These are phyloP conservation scores for Gillenia trifoliata DNA, from an alignment of 306 rosid genomes.

Conservation along the genomic window DNA sequence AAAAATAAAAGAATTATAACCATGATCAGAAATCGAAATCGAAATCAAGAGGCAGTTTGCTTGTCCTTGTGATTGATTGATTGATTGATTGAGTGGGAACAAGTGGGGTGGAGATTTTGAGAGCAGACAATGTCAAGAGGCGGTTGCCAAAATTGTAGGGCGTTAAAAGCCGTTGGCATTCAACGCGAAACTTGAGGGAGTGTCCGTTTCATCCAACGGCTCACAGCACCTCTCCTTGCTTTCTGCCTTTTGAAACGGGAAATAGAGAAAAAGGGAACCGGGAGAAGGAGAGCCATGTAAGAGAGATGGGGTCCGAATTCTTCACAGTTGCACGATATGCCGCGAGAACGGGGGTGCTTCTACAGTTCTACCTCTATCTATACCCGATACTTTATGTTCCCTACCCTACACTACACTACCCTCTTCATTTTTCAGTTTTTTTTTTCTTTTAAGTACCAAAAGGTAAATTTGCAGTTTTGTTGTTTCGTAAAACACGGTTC, in stretches of 20 bases:
- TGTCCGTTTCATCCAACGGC: conserved; percentile 14
- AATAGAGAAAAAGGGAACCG: conserved; percentile 1
- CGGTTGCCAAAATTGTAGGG: conserved; percentile 32
- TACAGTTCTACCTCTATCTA: neutral
- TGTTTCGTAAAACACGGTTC: too few species aligned
- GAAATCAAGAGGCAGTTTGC: neutral
- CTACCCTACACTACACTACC: too few species aligned
- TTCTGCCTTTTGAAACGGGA: conserved; percentile 34
- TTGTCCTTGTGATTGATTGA: neutral
- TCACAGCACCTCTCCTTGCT: conserved; percentile 1
- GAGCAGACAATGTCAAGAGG: conserved; percentile 26
- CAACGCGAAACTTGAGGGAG: conserved; percentile 28
- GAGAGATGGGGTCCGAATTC: neutral
- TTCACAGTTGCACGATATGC: neutral
- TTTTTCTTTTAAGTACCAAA: too few species aligned
- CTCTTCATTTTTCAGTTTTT: too few species aligned
- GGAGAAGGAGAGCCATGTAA: conserved; percentile 15
- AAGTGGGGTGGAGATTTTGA: neutral
- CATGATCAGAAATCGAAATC: neutral
- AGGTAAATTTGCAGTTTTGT: too few species aligned
- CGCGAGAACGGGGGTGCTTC: neutral
- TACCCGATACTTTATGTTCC: neutral
- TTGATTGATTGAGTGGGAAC: neutral
- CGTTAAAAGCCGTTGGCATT: conserved; percentile 28
- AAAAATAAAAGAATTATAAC: neutral